phyloP scores from a whole-genome alignment of 148 eudicot species.

The Silene conica region DNA sequence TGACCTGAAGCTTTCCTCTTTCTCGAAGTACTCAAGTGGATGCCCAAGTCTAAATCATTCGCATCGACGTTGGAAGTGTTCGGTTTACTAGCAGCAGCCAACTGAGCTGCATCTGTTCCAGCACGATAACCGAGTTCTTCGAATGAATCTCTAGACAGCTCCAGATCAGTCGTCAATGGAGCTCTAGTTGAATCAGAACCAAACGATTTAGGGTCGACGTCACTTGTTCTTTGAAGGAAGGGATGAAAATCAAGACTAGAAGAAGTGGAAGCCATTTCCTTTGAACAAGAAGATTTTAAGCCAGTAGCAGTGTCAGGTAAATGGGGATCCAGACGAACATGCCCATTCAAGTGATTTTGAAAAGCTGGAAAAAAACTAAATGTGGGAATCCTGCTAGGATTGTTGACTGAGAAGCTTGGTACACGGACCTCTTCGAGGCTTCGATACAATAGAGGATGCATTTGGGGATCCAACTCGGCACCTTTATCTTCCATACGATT shows the following conservation, averaged over 20 bases:
- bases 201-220: conserved; percentile 22
- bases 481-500: conserved; percentile 35
- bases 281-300: conserved; percentile 33
- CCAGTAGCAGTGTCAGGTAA: conserved; percentile 31
- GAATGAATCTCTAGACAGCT: conserved; percentile 33
- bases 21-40: conserved; percentile 53
- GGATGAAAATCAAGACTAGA: conserved; percentile 79
- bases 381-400: conserved; percentile 41
- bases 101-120: conserved; percentile 21
- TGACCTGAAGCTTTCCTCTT: conserved; percentile 34
- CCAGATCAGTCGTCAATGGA: conserved; percentile 32
- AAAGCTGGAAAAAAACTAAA: conserved; percentile 60
- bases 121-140: conserved; percentile 27
- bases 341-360: conserved; percentile 52
- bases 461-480: conserved; percentile 50
- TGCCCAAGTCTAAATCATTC: conserved; percentile 70
- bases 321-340: conserved; percentile 43
- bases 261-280: conserved; percentile 32
- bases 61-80: conserved; percentile 32
- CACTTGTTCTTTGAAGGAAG: conserved; percentile 60
- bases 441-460: conserved; percentile 88
- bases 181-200: conserved; percentile 29
- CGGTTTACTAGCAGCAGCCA: conserved; percentile 30
- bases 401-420: conserved; percentile 50
- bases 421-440: conserved; percentile 50